Base-by-base conservation (phyloP, 2,329 filamentous ascomycete species). In the Sphaceloma murrayae region DNA sequence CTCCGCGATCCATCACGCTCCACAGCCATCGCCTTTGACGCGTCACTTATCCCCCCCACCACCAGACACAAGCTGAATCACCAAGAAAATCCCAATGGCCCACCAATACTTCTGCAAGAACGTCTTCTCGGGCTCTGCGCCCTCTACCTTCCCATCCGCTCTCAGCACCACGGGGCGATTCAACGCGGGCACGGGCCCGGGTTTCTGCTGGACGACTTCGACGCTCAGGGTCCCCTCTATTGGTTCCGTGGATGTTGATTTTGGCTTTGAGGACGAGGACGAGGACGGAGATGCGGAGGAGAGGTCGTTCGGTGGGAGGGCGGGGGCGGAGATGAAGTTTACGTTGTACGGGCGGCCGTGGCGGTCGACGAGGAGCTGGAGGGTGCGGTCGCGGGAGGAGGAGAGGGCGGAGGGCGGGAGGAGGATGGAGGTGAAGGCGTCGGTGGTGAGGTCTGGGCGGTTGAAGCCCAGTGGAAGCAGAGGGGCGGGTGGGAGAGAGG, bases 81-180 rank as follows among this genome's bases (percentile, higher is more conserved):
- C 49, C 16, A 72, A 31, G 55, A 71, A 70, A 8, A 69, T 51
- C 2, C 57, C 67, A 52, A 72, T 62, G 4, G 61, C 65, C 68
- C 68, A 72, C 68, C 68, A 72, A 50, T 71, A 72, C 67, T 72
- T 72, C 52, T 72, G 68, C 50, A 72, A 55, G 51, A 72, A 71
- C 2, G 60, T 61, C 62, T 70, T 71, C 55, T 72, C 65, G 6
- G 61, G 60, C 54, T 68, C 66, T 51, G 66, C 55, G 4, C 61
- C 56, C 11, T 57, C 65, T 39, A 78, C 65, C 50, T 64, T 67
- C 0, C 77, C 77, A 36, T 69, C 66, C 19, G 72, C 69, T 52
- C 75, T 75, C 50, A 75, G 62, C 43, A 73, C 62, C 40, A 74
- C 68, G 1, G 74, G 73, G 34, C 69, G 74, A 48, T 75, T 71